phyloP scores from a whole-genome alignment of 2,329 filamentous ascomycete species.

The Fusarium setosum region DNA sequence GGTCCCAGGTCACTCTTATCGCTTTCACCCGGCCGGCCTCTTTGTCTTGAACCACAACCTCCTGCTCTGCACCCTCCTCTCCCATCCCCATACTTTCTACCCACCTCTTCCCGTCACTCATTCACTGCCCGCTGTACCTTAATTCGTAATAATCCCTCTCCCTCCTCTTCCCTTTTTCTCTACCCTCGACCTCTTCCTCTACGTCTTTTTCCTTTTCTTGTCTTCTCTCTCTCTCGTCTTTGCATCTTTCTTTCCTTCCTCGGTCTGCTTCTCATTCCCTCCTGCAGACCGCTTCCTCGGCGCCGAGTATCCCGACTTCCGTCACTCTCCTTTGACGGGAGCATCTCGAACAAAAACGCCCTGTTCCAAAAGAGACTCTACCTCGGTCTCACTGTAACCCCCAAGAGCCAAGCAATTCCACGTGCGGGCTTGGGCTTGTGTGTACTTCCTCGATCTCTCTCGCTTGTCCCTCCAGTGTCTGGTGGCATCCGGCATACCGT shows the following conservation, averaged over 20 bases:
- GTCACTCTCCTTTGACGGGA: constrained; percentile 1
- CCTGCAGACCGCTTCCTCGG: constrained; percentile 5
- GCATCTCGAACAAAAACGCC: constrained; percentile 14
- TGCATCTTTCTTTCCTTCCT: constrained; percentile 15
- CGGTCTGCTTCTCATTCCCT: constrained; percentile 21
- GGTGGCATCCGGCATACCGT: constrained; percentile 33
- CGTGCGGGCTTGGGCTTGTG: constrained; percentile 24
- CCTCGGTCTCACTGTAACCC: constrained; percentile 26
- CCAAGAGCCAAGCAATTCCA: constrained; percentile 24
- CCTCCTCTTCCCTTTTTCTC: constrained; percentile 12
- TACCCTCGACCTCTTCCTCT: constrained; percentile 3
- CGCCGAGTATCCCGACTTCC: constrained; percentile 21
- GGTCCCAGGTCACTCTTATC: constrained; percentile 16
- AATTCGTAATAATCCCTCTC: constrained; percentile 33
- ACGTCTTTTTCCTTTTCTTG: constrained; percentile 14
- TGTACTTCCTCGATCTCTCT: constrained; percentile 24
- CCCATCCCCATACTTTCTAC: constrained; percentile 22
- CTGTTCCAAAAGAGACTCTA: constrained; percentile 27
- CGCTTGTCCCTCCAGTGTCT: constrained; percentile 27
- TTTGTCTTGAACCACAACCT: constrained; percentile 27
- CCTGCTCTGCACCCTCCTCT: constrained; percentile 19
- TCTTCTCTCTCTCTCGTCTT: constrained; percentile 23
- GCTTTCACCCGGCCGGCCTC: constrained; percentile 5
- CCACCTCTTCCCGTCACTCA: constrained; percentile 27
- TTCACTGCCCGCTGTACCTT: constrained; percentile 17